Evolutionary conservation across 257 asterid genomes (phyloP), one percentile per base, ranked within the genome.

Genomic region (Primulina huaijiensis): DNA sequence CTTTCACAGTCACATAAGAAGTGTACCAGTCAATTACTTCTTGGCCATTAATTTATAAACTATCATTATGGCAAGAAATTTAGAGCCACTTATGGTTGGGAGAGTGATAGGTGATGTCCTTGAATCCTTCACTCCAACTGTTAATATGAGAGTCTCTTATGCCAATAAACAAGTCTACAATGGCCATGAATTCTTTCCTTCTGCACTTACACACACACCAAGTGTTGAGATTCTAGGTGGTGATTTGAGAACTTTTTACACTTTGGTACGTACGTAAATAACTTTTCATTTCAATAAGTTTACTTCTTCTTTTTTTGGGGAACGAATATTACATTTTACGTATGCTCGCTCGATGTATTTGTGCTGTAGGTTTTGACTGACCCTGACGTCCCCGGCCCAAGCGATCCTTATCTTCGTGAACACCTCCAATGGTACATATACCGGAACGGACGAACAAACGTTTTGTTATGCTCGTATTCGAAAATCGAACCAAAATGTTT

Each of bases 361-460:
- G 5, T 8, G 9, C 11, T 76, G 83, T 87, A 89, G 96, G 78
- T 92, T 17, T 83, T 92, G 90, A 83, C 90, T 21, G 98, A 92
- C 65, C 98, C 96, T 38, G 97, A 91, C 79, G 96, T 87, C 72
- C 97, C 96, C 0, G 93, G 95, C 63, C 97, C 97, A 16, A 89
- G 96, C 68, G 98, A 92, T 73, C 96, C 98, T 69, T 88, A 92
- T 73, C 79, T 84, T 60, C 80, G 81, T 63, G 98, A 92, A 82
- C 94, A 88, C 70, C 93, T 92, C 60, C 98, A 92, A 14, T 92
- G 96, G 98, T 33, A 27, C 3, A 27, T 3, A 27, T 2, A 27
- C 30, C 30, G 30, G 30, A 27, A 27, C 30, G 30, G 30, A 27
- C 30, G 30, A 3, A 27, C 30, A 27, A 27, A 27, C 30, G 3